These are phyloP conservation scores for Erodium moschatum DNA, from an alignment of 441 rosid genomes.

Conservation along the genomic window DNA sequence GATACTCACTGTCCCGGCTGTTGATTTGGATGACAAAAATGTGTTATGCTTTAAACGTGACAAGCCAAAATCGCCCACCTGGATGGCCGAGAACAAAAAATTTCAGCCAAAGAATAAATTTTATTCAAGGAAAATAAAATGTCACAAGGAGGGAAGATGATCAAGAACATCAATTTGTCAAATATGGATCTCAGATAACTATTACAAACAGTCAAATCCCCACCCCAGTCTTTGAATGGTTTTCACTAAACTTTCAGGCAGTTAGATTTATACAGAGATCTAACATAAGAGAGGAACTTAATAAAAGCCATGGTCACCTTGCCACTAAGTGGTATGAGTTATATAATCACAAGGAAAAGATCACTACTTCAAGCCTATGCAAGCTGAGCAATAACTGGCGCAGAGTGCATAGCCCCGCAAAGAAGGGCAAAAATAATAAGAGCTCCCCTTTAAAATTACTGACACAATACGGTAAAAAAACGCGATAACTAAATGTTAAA, in stretches of 20 bases:
- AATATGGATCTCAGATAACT: neutral
- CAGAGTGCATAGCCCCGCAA: too few relatives aligned
- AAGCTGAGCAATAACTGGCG: too few relatives aligned
- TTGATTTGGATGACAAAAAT: constrained; percentile 88
- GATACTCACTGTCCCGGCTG: constrained; percentile 84
- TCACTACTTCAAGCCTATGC: too few relatives aligned
- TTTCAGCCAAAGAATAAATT: too few relatives aligned
- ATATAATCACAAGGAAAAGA: too few relatives aligned
- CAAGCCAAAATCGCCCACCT: constrained; percentile 94
- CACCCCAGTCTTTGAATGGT: neutral
- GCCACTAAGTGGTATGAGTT: too few relatives aligned
- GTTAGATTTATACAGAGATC: neutral
- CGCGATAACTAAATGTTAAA: too few relatives aligned
- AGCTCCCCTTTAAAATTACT: too few relatives aligned
- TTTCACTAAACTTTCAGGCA: constrained; percentile 5
- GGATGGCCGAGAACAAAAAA: constrained; percentile 11
- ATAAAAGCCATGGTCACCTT: neutral
- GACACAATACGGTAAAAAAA: too few relatives aligned
- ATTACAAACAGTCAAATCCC: constrained; percentile 5
- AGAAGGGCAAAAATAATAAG: too few relatives aligned
- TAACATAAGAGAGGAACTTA: neutral
- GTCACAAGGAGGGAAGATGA: too few relatives aligned
- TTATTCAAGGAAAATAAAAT: too few relatives aligned
- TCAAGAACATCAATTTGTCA: constrained; percentile 13
- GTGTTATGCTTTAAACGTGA: constrained; percentile 95